Evolutionary conservation across 768 basidiomycete genomes (phyloP).

Genomic region (Tylopilus vinaceipallidus): DNA sequence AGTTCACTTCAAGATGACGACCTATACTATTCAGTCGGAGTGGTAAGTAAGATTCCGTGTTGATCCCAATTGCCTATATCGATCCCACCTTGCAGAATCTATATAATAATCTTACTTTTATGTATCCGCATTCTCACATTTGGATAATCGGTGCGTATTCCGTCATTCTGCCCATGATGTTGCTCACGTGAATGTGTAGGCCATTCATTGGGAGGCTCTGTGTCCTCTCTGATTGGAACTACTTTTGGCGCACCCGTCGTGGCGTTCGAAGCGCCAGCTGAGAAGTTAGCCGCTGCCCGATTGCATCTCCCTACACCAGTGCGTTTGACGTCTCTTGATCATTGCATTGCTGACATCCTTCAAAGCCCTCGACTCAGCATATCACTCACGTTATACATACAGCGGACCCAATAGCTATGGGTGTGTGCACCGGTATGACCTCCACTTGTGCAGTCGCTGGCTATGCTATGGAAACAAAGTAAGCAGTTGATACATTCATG

Average conservation of each 20-base stretch:
- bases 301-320: constrained; percentile 89
- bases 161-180: background rate
- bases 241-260: constrained; percentile 95
- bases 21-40: constrained; percentile 84
- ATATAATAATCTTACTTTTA: constrained; percentile 86
- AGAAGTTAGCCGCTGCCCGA: constrained; percentile 65
- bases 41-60: constrained; percentile 46
- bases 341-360: constrained; percentile 2
- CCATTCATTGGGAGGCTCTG: constrained; percentile 82
- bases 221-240: constrained; percentile 79
- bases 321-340: background rate
- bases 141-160: constrained; percentile 70
- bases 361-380: constrained; percentile 66
- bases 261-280: constrained; percentile 83
- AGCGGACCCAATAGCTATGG: constrained; percentile 91
- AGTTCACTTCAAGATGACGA: constrained; percentile 74
- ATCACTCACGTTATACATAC: constrained; percentile 91
- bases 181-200: constrained; percentile 23
- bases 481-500: constrained; percentile 5
- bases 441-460: constrained; percentile 82
- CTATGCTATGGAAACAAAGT: constrained; percentile 79
- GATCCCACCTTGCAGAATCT: constrained; percentile 56
- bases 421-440: constrained; percentile 71
- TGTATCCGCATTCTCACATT: constrained; percentile 88
- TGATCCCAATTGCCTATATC: background rate